Conservation (phyloP, 306 rosid species). For the Castanospermum australe region DNA sequence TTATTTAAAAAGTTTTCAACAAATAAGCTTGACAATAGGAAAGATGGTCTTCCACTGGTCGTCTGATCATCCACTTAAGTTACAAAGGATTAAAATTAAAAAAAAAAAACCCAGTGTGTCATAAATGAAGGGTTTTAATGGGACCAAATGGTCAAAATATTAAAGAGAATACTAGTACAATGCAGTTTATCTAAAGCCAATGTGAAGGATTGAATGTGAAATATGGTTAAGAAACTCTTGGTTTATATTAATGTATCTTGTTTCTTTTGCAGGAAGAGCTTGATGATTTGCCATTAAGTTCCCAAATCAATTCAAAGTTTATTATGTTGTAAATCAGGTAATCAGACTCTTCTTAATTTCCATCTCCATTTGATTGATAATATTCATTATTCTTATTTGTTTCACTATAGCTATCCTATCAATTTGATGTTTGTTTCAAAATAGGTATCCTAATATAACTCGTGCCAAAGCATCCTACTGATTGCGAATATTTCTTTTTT, state of each 20-base stretch:
- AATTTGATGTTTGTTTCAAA: background rate
- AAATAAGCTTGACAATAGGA: too few species aligned
- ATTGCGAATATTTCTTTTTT: background rate
- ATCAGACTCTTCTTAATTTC: background rate
- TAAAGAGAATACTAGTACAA: too few species aligned
- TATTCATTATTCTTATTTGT: background rate
- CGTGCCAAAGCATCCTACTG: background rate
- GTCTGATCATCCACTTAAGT: too few species aligned
- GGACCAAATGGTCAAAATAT: too few species aligned
- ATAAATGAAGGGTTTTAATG: too few species aligned
- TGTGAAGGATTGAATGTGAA: background rate
- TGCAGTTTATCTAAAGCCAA: background rate
- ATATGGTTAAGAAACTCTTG: background rate
- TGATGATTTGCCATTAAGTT: constrained; percentile 52
- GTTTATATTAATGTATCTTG: background rate
- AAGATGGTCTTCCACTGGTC: too few species aligned
- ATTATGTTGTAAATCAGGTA: constrained; percentile 65
- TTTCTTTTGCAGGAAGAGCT: constrained; percentile 57
- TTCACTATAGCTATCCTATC: background rate
- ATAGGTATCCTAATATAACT: background rate
- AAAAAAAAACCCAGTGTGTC: too few species aligned
- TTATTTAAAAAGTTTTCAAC: too few species aligned
- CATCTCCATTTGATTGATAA: background rate
- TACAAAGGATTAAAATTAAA: too few species aligned
- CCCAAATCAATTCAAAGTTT: constrained; percentile 54